Conservation (phyloP, 2,329 filamentous ascomycete species). For the Diaporthe helianthi region DNA sequence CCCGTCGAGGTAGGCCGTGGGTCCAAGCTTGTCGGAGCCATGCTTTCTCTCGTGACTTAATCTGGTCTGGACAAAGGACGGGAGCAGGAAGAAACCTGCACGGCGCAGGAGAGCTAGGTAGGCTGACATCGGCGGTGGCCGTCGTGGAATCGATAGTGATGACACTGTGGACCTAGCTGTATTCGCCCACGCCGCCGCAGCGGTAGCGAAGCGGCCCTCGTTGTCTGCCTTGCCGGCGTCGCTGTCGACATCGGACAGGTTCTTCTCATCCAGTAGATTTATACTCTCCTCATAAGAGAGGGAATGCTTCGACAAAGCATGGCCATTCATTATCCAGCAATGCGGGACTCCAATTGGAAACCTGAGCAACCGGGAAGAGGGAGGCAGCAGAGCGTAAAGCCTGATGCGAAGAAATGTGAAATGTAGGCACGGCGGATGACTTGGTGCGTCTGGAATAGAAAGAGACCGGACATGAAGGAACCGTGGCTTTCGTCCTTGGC, state of each 20-base stretch:
- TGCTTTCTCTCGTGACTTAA: constrained; percentile 47
- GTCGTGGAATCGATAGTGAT: constrained; percentile 44
- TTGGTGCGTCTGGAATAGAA: neutral
- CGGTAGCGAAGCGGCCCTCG: constrained; percentile 44
- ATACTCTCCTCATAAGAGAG: constrained; percentile 53
- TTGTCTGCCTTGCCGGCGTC: constrained; percentile 48
- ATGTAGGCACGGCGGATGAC: neutral
- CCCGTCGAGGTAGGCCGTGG: constrained; percentile 65
- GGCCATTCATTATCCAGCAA: constrained; percentile 51
- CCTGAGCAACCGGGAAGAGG: constrained; percentile 17
- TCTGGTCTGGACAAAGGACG: constrained; percentile 58
- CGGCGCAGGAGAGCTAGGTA: constrained; percentile 45
- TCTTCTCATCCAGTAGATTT: constrained; percentile 53
- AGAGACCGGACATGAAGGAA: constrained; percentile 1
- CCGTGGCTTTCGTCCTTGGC: constrained; percentile 19
- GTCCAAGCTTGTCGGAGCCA: constrained; percentile 51
- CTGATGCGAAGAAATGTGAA: constrained; percentile 8
- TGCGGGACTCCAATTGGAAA: constrained; percentile 28
- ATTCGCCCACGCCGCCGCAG: constrained; percentile 44
- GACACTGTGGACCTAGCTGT: constrained; percentile 38
- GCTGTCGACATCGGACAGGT: constrained; percentile 53
- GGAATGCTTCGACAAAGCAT: constrained; percentile 45
- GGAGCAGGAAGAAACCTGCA: constrained; percentile 54
- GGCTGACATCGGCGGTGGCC: constrained; percentile 32
- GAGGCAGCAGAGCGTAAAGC: constrained; percentile 23